These are phyloP conservation scores for Ceratocystis alfenasii DNA, from an alignment of 2,329 filamentous ascomycete species.

Conservation along the genomic window DNA sequence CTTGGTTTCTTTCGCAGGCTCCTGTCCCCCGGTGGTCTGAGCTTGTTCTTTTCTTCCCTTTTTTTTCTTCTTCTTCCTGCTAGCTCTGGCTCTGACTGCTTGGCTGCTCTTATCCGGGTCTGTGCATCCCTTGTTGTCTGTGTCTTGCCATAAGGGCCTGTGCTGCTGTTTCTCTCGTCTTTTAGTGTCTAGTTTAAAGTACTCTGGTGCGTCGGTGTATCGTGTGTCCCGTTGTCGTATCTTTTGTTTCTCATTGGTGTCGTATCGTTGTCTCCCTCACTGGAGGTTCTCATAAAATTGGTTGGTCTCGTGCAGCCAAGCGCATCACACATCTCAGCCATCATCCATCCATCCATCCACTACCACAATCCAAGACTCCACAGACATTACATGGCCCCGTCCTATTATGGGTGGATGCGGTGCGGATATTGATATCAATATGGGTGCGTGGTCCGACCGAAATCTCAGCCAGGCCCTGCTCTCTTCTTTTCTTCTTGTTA, in stretches of 20 bases:
- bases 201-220: not conserved
- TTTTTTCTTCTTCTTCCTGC: not conserved
- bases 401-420: not conserved
- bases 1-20: not conserved
- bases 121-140: not conserved
- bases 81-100: not conserved
- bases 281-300: not conserved
- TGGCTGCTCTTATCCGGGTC: not conserved
- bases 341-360: not conserved
- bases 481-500: not conserved
- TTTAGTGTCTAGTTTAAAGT: not conserved
- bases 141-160: not conserved
- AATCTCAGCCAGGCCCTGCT: not conserved
- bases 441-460: not conserved
- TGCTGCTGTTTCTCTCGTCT: not conserved
- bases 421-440: slow-evolving; percentile 1
- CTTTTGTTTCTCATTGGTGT: not conserved
- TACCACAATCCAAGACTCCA: not conserved
- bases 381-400: not conserved
- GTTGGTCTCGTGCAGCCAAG: not conserved
- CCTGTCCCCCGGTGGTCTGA: not conserved
- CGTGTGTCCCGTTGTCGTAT: slow-evolving; percentile 2
- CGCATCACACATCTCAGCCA: slow-evolving; percentile 2
- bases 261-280: slow-evolving; percentile 2
- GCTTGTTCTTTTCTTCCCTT: slow-evolving; percentile 10